Percentiles rank a stretch among this genome's conserved stretches.
These are phyloP conservation scores for Aspergillus homomorphus DNA, from an alignment of 495 filamentous ascomycete genomes.

Conservation along the genomic window DNA sequence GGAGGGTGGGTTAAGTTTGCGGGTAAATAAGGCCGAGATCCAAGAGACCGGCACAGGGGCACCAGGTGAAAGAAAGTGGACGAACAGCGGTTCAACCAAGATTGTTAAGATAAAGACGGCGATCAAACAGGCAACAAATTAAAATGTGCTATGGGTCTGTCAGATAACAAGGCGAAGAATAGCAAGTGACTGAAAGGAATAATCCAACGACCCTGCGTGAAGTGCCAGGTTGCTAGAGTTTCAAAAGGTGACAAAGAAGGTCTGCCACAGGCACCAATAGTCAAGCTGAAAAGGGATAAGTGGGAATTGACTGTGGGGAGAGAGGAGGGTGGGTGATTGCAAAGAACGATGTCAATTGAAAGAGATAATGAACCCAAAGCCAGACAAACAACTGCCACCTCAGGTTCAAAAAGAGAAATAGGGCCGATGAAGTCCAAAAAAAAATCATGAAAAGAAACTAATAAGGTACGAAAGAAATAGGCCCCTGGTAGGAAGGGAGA, in stretches of 20 bases:
- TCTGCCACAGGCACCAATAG: neutral
- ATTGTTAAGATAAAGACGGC: constrained; percentile 1
- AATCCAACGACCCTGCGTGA: neutral
- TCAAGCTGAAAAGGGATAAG: constrained; percentile 7
- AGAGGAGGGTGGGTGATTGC: constrained; percentile 17
- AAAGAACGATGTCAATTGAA: constrained; percentile 18
- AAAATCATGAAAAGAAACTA: constrained; percentile 17
- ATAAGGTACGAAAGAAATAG: constrained; percentile 17
- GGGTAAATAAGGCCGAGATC: constrained; percentile 24
- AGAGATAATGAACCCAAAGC: neutral
- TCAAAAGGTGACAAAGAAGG: constrained; percentile 6
- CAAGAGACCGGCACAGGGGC: neutral
- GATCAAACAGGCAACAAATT: neutral
- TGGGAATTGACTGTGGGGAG: neutral
- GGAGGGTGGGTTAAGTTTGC: constrained; percentile 26
- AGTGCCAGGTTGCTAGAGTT: constrained; percentile 4
- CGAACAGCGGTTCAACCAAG: neutral
- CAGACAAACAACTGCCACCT: neutral
- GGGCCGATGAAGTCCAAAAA: neutral
- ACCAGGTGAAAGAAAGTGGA: neutral
- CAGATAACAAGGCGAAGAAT: neutral
- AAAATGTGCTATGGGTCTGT: neutral
- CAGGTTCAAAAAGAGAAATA: neutral
- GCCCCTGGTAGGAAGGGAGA: constrained; percentile 25
- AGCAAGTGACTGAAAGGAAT: neutral